Evolutionary conservation across 345 rosid species (phyloP).

Genomic region (Brassica napus): DNA sequence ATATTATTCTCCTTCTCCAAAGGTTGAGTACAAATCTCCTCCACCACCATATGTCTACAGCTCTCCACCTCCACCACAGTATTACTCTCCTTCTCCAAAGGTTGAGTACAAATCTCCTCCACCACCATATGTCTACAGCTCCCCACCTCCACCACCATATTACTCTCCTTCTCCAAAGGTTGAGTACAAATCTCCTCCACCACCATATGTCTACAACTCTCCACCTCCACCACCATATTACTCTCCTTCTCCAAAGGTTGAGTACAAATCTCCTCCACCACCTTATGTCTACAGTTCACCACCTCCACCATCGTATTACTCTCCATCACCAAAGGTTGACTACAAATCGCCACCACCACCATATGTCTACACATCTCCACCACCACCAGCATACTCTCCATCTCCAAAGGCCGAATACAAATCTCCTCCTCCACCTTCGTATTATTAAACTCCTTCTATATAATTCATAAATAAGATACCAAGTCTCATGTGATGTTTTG

Average conservation of each 20-base stretch:
- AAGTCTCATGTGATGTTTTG: background rate
- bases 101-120: constrained; percentile 15
- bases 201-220: background rate
- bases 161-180: constrained; percentile 18
- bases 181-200: constrained; percentile 2
- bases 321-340: background rate
- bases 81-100: constrained; percentile 3
- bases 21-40: background rate
- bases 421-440: constrained; percentile 10
- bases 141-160: background rate
- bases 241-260: constrained; percentile 2
- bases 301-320: background rate
- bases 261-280: constrained; percentile 7
- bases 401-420: constrained; percentile 1
- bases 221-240: constrained; percentile 1
- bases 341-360: background rate
- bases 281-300: too few species aligned
- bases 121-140: constrained; percentile 4
- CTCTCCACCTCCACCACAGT: background rate
- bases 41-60: constrained; percentile 1
- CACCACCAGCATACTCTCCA: constrained; percentile 4
- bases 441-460: background rate
- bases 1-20: background rate
- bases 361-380: constrained; percentile 7
- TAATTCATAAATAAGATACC: constrained; percentile 1